Percentiles rank a stretch among this genome's conserved stretches.
phyloP scores from a whole-genome alignment of 2,329 filamentous ascomycete genomes.

The Pezicula neosporulosa region DNA sequence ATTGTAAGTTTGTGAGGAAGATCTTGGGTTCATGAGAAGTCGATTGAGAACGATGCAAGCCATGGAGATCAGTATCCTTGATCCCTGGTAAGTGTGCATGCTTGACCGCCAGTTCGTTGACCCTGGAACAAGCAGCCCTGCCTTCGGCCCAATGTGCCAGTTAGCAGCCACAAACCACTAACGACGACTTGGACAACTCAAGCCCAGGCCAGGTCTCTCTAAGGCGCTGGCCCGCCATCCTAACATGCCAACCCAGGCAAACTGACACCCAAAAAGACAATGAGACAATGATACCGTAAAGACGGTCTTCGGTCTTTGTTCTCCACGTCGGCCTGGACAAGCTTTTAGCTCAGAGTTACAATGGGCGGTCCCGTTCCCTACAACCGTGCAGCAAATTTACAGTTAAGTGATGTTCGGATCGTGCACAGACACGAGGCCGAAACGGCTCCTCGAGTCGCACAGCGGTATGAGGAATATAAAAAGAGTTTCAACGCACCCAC shows the following conservation, averaged over 20 bases:
- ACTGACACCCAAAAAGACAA: not conserved
- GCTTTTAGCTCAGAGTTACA: conserved; percentile 17
- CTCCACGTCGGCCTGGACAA: conserved; percentile 9
- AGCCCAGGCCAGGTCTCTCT: conserved; percentile 7
- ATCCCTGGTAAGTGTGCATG: conserved; percentile 21
- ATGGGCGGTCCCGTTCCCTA: too few species aligned
- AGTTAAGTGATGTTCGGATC: conserved; percentile 20
- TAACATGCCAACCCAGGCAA: conserved; percentile 15
- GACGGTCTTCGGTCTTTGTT: conserved; percentile 4
- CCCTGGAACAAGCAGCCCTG: conserved; percentile 4
- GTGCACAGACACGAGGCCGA: conserved; percentile 28
- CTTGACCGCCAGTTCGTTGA: conserved; percentile 30
- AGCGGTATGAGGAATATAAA: conserved; percentile 25
- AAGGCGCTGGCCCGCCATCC: conserved; percentile 18
- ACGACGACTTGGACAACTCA: not conserved
- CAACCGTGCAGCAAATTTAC: conserved; percentile 8
- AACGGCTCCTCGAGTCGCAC: conserved; percentile 25
- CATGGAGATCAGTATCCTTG: conserved; percentile 28
- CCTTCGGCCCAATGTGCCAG: not conserved
- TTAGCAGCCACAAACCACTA: not conserved
- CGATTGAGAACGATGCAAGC: conserved; percentile 25
- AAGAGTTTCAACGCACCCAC: conserved; percentile 27
- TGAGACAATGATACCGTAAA: not conserved
- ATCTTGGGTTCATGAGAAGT: conserved; percentile 28
- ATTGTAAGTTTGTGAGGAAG: conserved; percentile 16